phyloP scores from a whole-genome alignment of 2,329 filamentous ascomycete genomes.

The Akanthomyces uredinophilus region DNA sequence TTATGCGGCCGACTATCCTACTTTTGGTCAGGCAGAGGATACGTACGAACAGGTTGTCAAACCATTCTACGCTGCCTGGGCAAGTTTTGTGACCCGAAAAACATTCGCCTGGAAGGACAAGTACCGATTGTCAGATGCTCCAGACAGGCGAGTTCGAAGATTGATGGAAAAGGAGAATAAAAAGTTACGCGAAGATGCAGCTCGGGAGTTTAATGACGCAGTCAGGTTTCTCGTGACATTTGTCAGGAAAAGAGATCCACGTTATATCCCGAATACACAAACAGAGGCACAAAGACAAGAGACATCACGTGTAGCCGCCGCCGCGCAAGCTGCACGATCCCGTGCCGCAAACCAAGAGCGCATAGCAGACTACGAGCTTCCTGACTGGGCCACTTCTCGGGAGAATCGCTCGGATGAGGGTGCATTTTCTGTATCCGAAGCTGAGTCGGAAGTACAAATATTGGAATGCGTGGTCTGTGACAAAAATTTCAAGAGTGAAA shows the following conservation, averaged over 20 bases:
- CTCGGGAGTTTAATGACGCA: slow-evolving; percentile 87
- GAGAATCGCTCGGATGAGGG: slow-evolving; percentile 49
- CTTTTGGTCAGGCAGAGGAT: slow-evolving; percentile 75
- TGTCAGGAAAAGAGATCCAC: slow-evolving; percentile 83
- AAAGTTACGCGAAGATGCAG: slow-evolving; percentile 72
- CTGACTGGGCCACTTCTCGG: slow-evolving; percentile 68
- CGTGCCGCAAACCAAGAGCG: slow-evolving; percentile 77
- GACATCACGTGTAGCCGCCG: slow-evolving; percentile 68
- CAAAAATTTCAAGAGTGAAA: slow-evolving; percentile 82
- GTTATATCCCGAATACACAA: slow-evolving; percentile 72
- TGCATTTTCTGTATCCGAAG: slow-evolving; percentile 57
- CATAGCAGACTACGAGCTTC: slow-evolving; percentile 58
- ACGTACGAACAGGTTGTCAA: slow-evolving; percentile 71
- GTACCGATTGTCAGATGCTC: slow-evolving; percentile 78
- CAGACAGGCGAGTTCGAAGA: slow-evolving; percentile 75
- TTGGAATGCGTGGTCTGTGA: slow-evolving; percentile 75
- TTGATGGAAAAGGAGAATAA: slow-evolving; percentile 96
- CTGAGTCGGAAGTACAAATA: slow-evolving; percentile 51
- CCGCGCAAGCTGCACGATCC: slow-evolving; percentile 77
- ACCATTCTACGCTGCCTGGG: slow-evolving; percentile 77
- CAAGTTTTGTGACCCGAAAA: slow-evolving; percentile 76
- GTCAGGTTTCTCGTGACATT: slow-evolving; percentile 83
- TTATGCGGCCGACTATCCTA: slow-evolving; percentile 63
- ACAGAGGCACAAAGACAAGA: slow-evolving; percentile 78
- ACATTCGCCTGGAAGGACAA: slow-evolving; percentile 85